Conservation (phyloP, 2,329 filamentous ascomycete genomes). For the Diaporthe longicolla region DNA sequence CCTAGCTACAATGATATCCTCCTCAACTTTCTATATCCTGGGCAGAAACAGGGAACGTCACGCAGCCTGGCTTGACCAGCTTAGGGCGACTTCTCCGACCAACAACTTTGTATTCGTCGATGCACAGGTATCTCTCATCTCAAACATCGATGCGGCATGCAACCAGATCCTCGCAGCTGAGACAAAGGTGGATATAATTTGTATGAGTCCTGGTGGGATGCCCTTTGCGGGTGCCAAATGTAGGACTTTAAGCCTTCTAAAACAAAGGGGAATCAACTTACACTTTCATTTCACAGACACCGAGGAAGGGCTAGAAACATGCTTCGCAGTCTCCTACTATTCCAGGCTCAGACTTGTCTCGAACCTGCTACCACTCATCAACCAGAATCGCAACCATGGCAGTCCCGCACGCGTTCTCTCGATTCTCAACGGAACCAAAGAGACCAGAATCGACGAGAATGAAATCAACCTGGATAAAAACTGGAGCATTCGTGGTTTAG, state of each 20-base stretch:
- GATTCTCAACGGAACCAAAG: slow-evolving; percentile 51
- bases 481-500: slow-evolving; percentile 44
- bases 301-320: slow-evolving; percentile 50
- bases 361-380: slow-evolving; percentile 52
- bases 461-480: slow-evolving; percentile 49
- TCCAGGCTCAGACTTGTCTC: slow-evolving; percentile 49
- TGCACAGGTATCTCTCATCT: slow-evolving; percentile 47
- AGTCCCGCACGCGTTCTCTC: slow-evolving; percentile 48
- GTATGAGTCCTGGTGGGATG: slow-evolving; percentile 47
- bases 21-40: slow-evolving; percentile 46
- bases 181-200: slow-evolving; percentile 48
- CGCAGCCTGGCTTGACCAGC: slow-evolving; percentile 35
- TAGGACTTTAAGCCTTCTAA: slow-evolving; percentile 17
- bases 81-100: slow-evolving; percentile 40
- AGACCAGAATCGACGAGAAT: slow-evolving; percentile 47
- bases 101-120: slow-evolving; percentile 49
- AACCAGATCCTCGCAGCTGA: slow-evolving; percentile 42
- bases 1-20: slow-evolving; percentile 43
- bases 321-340: slow-evolving; percentile 51
- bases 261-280: background rate
- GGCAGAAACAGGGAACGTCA: slow-evolving; percentile 44
- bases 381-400: slow-evolving; percentile 41
- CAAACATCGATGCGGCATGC: slow-evolving; percentile 45
- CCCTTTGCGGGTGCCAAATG: slow-evolving; percentile 45
- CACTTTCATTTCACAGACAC: slow-evolving; percentile 46